Conservation (phyloP, 2,329 filamentous ascomycete species). For the Trichoderma aggressivum region DNA sequence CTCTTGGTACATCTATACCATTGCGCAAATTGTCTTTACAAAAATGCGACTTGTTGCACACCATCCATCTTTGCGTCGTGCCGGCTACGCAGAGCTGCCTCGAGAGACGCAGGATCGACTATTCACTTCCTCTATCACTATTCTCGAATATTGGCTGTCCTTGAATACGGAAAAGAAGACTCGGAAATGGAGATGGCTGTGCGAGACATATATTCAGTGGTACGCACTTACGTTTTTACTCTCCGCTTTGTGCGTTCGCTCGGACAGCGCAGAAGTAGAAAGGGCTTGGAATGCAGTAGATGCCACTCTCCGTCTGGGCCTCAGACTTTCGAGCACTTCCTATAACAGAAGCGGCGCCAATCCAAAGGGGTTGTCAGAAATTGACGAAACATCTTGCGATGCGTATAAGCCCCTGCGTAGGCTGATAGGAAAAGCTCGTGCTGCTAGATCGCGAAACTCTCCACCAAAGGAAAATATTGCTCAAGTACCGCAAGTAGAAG, state of each 20-base stretch:
- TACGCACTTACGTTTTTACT: neutral
- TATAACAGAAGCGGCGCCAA: neutral
- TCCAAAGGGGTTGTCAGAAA: neutral
- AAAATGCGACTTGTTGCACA: constrained; percentile 3
- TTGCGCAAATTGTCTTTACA: neutral
- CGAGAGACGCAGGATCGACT: neutral
- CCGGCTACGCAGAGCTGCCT: neutral
- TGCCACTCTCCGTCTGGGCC: neutral
- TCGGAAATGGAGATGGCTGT: neutral
- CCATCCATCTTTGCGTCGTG: neutral
- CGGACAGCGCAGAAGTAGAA: neutral
- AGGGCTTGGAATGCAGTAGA: neutral
- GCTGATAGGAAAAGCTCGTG: neutral
- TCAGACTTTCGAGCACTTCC: neutral
- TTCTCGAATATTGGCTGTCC: neutral
- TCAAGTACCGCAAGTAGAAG: neutral
- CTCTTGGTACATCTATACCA: neutral
- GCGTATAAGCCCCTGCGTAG: neutral
- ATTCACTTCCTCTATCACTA: neutral
- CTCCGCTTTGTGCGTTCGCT: neutral
- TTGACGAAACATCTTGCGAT: neutral
- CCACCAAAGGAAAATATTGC: too few relatives aligned
- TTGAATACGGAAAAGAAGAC: neutral
- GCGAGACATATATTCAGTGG: neutral
- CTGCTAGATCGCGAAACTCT: neutral